A percentile compares a stretch with the other conserved stretches of the same genome.
phyloP scores from a whole-genome alignment of 2,329 filamentous ascomycete genomes.

The Lasiodiplodia citricola region DNA sequence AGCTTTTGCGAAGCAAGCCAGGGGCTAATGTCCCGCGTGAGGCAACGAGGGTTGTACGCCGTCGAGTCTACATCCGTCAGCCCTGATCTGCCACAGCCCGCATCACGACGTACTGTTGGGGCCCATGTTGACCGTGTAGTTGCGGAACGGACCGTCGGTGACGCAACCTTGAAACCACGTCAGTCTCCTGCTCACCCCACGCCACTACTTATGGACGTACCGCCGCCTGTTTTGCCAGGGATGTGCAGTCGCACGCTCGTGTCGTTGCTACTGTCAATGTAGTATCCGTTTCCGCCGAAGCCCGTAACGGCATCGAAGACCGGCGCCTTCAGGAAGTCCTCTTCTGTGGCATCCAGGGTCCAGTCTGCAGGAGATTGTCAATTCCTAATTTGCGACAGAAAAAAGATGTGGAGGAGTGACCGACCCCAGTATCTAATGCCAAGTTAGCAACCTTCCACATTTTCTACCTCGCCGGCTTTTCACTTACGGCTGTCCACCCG shows the following conservation, averaged over 20 bases:
- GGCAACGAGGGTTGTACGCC: conserved; percentile 22
- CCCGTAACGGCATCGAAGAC: conserved; percentile 25
- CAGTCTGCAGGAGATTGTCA: conserved; percentile 19
- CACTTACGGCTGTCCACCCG: conserved; percentile 20
- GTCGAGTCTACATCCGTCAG: conserved; percentile 10
- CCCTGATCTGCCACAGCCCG: background rate
- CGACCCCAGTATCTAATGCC: conserved; percentile 16
- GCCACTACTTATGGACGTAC: background rate
- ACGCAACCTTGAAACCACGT: conserved; percentile 54
- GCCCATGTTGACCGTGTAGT: conserved; percentile 53
- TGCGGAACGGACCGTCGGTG: conserved; percentile 56
- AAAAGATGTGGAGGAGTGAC: background rate
- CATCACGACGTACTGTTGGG: conserved; percentile 42
- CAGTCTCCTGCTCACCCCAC: conserved; percentile 31
- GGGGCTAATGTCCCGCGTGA: conserved; percentile 9
- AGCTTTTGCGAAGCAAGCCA: conserved; percentile 21
- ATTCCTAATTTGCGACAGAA: background rate
- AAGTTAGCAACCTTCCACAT: background rate
- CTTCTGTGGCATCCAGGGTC: conserved; percentile 22
- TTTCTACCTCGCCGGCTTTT: background rate
- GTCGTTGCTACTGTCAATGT: conserved; percentile 23
- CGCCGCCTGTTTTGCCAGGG: conserved; percentile 14
- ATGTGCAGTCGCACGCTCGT: conserved; percentile 15
- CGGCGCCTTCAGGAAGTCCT: conserved; percentile 17
- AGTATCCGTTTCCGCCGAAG: conserved; percentile 27